These are phyloP conservation scores for Fusarium proliferatum DNA, from an alignment of 2,329 filamentous ascomycete species.

Conservation along the genomic window DNA sequence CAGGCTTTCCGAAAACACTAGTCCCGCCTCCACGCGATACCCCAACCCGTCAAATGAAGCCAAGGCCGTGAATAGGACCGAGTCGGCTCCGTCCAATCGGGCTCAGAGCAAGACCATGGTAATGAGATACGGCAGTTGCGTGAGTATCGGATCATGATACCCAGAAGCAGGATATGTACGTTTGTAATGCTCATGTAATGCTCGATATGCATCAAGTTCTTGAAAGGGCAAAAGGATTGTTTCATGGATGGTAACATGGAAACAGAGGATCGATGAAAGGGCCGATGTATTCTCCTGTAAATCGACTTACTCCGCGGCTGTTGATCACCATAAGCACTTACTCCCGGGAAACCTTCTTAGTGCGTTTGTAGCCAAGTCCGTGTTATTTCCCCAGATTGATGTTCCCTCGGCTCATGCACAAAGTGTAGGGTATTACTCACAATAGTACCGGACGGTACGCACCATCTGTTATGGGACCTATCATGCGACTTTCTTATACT, in stretches of 20 bases:
- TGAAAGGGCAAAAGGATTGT: not conserved
- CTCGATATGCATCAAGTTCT: not conserved
- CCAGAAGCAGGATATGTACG: not conserved
- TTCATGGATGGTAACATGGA: not conserved
- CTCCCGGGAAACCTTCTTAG: not conserved
- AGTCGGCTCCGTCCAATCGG: not conserved
- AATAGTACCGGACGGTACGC: too few species aligned
- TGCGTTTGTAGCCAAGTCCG: not conserved
- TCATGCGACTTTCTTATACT: not conserved
- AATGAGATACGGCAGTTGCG: not conserved
- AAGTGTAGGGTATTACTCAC: not conserved
- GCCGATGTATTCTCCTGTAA: not conserved
- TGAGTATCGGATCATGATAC: not conserved
- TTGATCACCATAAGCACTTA: not conserved
- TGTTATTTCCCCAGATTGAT: not conserved
- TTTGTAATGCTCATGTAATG: slow-evolving; percentile 7
- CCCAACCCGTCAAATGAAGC: not conserved
- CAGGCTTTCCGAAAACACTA: not conserved
- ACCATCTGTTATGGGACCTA: too few species aligned
- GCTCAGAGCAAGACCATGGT: not conserved
- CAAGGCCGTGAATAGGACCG: not conserved
- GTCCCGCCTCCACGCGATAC: not conserved
- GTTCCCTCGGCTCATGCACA: not conserved
- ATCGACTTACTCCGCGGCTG: not conserved
- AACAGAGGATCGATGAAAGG: not conserved